Percentiles rank a stretch among this genome's conserved stretches.
Conservation (phyloP, 768 basidiomycete species). For the Leucosporidium scottii region DNA sequence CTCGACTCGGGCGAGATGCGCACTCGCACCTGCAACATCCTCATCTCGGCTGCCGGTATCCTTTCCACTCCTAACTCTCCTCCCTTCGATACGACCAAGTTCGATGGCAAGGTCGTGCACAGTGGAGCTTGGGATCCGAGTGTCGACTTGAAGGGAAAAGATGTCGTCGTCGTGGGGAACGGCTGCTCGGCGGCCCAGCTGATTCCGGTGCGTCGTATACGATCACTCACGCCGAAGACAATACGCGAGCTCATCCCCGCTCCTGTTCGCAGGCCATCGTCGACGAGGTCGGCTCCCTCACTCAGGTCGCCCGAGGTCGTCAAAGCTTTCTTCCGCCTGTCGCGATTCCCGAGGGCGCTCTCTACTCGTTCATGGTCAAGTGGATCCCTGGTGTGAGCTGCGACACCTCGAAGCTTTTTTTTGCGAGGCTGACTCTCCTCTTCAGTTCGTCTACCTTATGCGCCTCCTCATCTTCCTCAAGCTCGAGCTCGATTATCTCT, state of each 20-base stretch:
- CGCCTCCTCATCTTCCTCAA: constrained; percentile 15
- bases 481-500: constrained; percentile 15
- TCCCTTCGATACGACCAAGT: constrained; percentile 18
- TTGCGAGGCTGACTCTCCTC: neutral
- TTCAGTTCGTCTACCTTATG: constrained; percentile 17
- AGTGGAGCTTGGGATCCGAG: constrained; percentile 26
- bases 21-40: constrained; percentile 29
- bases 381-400: neutral
- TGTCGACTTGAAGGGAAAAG: constrained; percentile 30
- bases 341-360: constrained; percentile 1
- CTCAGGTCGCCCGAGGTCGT: constrained; percentile 10
- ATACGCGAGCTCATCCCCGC: constrained; percentile 24
- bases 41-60: constrained; percentile 32
- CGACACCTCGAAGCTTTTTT: neutral
- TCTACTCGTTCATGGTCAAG: neutral
- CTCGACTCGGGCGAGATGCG: constrained; percentile 18
- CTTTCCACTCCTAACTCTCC: constrained; percentile 25
- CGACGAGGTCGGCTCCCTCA: constrained; percentile 1
- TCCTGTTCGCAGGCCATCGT: constrained; percentile 16
- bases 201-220: constrained; percentile 33
- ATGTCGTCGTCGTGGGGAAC: constrained; percentile 37
- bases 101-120: constrained; percentile 35
- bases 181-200: constrained; percentile 36
- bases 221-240: too few species aligned
- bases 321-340: constrained; percentile 9